Base-by-base conservation (phyloP, 2,329 filamentous ascomycete genomes). In the Daldinia sp. region DNA sequence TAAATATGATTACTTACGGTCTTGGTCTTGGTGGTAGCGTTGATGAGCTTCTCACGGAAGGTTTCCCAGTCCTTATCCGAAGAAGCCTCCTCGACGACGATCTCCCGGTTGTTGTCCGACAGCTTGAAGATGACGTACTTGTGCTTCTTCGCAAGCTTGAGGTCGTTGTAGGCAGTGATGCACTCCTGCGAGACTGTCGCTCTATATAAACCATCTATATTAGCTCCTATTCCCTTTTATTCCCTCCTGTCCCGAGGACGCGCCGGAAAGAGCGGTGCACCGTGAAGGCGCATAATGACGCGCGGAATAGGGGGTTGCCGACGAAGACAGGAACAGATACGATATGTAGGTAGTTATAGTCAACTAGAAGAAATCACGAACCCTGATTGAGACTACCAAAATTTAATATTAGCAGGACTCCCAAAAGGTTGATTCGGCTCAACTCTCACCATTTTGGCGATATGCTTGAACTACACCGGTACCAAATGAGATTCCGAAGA, bases 61-160 rank as follows among this genome's bases (percentile, higher is more conserved):
- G 77, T 82, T 65, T 91, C 88, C 85, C 89, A 95, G 81, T 94
- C 89, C 74, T 82, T 82, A 75, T 90, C 85, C 69, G 83, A 83
- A 66, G 89, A 92, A 61, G 88, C 86, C 80, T 93, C 89, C 82
- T 95, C 92, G 76, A 96, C 89, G 67, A 92, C 90, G 79, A 96
- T 93, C 83, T 93, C 82, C 83, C 91, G 93, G 87, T 90, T 89
- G 85, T 94, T 88, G 82, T 94, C 92, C 73, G 90, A 91, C 80
- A 96, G 89, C 87, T 94, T 93, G 90, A 88, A 95, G 86, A 96
- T 89, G 84, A 96, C 91, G 87, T 88, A 97, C 84, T 93, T 94
- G 85, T 89, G 86, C 85, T 89, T 89, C 84, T 94, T 94, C 82
- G 83, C 86, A 75, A 94, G 89, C 89, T 95, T 95, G 74, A 95